phyloP scores from a whole-genome alignment of 495 filamentous ascomycete species.

The Aspergillus egyptiacus region DNA sequence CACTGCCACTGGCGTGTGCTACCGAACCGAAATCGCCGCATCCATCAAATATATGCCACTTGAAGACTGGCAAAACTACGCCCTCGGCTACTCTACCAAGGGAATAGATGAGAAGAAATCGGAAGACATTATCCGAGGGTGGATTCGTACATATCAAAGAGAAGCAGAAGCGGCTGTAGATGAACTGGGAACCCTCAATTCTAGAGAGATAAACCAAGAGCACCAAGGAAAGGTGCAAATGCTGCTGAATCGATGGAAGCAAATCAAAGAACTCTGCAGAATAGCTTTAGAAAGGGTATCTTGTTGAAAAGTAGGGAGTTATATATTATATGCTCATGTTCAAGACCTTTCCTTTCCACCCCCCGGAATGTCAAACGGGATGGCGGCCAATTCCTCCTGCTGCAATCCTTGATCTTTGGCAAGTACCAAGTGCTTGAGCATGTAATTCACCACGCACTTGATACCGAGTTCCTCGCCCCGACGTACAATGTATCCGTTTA shows the following conservation, averaged over 20 bases:
- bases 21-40: constrained; percentile 67
- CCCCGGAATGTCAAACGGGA: constrained; percentile 30
- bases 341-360: neutral
- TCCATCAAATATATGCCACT: constrained; percentile 44
- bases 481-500: constrained; percentile 78
- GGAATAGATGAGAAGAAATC: constrained; percentile 31
- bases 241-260: constrained; percentile 46
- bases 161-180: constrained; percentile 34
- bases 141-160: constrained; percentile 33
- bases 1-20: constrained; percentile 55
- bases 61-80: constrained; percentile 41
- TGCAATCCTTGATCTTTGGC: constrained; percentile 20
- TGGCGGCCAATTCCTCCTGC: constrained; percentile 23
- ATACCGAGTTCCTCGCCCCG: constrained; percentile 64
- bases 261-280: constrained; percentile 42
- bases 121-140: constrained; percentile 31
- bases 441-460: constrained; percentile 59
- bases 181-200: constrained; percentile 27
- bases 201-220: constrained; percentile 19
- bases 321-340: neutral
- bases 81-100: constrained; percentile 34
- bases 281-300: constrained; percentile 25
- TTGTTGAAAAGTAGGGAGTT: constrained; percentile 10
- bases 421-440: constrained; percentile 55
- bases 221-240: constrained; percentile 27